Conservation (phyloP, 805 yeast species). For the Candida methanosorbosa region DNA sequence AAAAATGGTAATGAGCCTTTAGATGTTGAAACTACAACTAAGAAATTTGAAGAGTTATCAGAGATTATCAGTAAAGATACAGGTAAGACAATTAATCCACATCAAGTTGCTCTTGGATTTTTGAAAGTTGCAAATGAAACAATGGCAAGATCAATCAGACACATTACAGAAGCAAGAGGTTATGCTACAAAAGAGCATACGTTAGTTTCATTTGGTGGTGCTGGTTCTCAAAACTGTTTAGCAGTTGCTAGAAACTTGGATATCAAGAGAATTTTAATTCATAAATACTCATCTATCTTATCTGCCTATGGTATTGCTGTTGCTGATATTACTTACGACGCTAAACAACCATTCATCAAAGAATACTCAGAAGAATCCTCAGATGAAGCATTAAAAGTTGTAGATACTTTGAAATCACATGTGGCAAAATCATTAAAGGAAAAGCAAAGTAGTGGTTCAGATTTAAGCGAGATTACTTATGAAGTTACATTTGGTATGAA, state of each 20-base stretch:
- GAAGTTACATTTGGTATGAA: slow-evolving; percentile 32
- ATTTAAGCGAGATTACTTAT: slow-evolving; percentile 67
- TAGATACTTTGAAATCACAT: slow-evolving; percentile 25
- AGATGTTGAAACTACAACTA: slow-evolving; percentile 24
- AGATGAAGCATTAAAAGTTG: slow-evolving; percentile 24
- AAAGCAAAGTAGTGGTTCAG: slow-evolving; percentile 29
- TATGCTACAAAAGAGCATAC: slow-evolving; percentile 32
- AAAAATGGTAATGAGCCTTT: slow-evolving; percentile 31
- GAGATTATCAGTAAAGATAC: slow-evolving; percentile 27
- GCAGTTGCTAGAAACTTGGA: slow-evolving; percentile 32
- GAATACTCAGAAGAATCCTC: slow-evolving; percentile 1
- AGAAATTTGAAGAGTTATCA: slow-evolving; percentile 29
- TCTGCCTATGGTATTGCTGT: slow-evolving; percentile 39
- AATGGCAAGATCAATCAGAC: slow-evolving; percentile 41
- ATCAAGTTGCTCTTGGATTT: slow-evolving; percentile 38
- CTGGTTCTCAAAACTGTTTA: slow-evolving; percentile 41
- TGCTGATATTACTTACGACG: slow-evolving; percentile 21
- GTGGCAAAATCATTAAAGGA: slow-evolving; percentile 31
- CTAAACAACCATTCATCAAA: slow-evolving; percentile 1
- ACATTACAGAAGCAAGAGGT: slow-evolving; percentile 37
- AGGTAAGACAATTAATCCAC: slow-evolving; percentile 24
- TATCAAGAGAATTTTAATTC: slow-evolving; percentile 32
- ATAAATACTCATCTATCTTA: slow-evolving; percentile 36
- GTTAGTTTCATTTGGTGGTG: slow-evolving; percentile 41
- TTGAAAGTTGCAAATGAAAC: slow-evolving; percentile 35